phyloP scores from a whole-genome alignment of 1,284 basidiomycete genomes.

The Marasmius fiardii region DNA sequence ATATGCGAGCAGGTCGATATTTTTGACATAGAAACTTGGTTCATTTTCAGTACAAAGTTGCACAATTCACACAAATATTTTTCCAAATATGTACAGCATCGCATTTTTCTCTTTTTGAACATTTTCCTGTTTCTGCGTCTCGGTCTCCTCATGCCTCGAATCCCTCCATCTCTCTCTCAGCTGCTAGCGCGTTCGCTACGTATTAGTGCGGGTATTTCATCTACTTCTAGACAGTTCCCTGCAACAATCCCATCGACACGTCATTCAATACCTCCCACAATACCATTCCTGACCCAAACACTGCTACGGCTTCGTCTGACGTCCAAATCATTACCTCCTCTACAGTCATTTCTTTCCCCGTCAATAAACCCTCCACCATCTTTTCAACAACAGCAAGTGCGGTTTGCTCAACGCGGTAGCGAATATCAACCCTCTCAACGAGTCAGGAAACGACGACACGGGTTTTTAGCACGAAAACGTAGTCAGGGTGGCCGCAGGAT shows the following conservation, averaged over 20 bases:
- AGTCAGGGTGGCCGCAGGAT: conserved; percentile 1
- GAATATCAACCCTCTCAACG: conserved; percentile 3
- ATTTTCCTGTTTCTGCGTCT: too few relatives aligned
- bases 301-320: neutral
- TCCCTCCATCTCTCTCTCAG: neutral
- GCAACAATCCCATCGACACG: neutral
- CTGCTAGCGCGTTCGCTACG: neutral
- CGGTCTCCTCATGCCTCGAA: neutral
- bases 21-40: too few relatives aligned
- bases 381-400: neutral
- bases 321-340: neutral
- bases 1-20: too few relatives aligned
- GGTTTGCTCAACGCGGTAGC: neutral
- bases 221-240: too few relatives aligned
- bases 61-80: neutral
- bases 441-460: conserved; percentile 2
- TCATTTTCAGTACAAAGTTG: neutral
- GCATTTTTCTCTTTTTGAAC: neutral
- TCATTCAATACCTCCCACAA: neutral
- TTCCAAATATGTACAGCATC: neutral
- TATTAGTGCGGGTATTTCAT: neutral
- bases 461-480: neutral
- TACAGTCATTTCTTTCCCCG: neutral
- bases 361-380: neutral
- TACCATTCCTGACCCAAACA: neutral